Evolutionary conservation across 768 basidiomycete species (phyloP), one percentile per base, ranked within the genome.

Genomic region (Lepiota venenata): DNA sequence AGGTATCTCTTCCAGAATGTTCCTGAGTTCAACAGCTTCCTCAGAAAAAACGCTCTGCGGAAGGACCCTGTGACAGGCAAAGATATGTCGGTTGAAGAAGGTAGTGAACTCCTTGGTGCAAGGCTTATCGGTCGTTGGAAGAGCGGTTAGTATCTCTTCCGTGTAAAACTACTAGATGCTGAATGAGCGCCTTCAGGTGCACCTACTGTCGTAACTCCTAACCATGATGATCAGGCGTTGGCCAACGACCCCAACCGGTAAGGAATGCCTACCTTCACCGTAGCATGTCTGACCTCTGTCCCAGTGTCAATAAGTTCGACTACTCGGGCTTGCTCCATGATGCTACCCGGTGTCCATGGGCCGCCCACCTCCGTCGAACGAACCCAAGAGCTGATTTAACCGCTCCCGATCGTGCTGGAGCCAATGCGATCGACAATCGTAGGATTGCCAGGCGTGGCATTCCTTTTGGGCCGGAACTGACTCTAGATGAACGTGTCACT

Each of bases 121-220:
- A 71, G 80, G 49, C 66, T 82, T 56, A 69, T 81, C 20, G 81
- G 81, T 11, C 69, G 81, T 16, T 82, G 79, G 80, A 80, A 78
- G 72, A 79, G 77, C 45, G 77, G 78, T 76, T 61, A 39, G 72
- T 61, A 32, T 8, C 32, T 11, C 9, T 32, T 32, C 2, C 8
- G 2, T 2, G 6, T 8, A 29, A 16, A 44, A 36, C 3, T 27
- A 11, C 20, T 35, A 25, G 18, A 18, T 18, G 2, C 21, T 38
- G 20, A 47, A 21, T 22, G 15, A 21, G 45, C 14, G 38, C 22
- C 14, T 35, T 16, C 20, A 74, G 74, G 75, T 57, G 72, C 79
- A 10, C 80, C 80, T 3, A 67, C 81, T 50, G 77, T 77, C 45
- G 55, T 74, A 4, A 58, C 71, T 1, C 79, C 78, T 2, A 70